Evolutionary conservation across 2,329 filamentous ascomycete genomes (phyloP).

Genomic region (Epichloe sibirici): DNA sequence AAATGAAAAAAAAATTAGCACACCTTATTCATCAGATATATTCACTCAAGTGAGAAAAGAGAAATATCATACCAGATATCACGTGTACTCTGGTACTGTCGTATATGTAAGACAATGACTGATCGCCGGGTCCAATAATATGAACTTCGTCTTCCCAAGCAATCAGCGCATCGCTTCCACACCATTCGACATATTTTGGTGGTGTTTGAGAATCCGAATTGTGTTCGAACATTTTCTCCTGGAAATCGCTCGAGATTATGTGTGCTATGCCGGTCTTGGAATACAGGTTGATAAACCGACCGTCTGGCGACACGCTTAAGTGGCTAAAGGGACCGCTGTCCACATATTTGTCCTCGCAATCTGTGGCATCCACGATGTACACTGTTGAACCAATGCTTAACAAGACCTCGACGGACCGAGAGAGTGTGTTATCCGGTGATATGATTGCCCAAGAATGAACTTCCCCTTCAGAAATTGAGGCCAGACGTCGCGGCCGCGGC

Average conservation of each 20-base stretch:
- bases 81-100: constrained; percentile 83
- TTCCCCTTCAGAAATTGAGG: constrained; percentile 60
- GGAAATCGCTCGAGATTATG: constrained; percentile 91
- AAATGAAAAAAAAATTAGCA: constrained; percentile 5
- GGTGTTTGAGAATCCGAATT: constrained; percentile 75
- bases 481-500: constrained; percentile 74
- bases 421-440: constrained; percentile 76
- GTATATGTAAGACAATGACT: constrained; percentile 71
- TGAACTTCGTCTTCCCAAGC: constrained; percentile 98
- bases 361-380: constrained; percentile 74
- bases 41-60: not conserved
- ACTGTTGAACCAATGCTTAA: constrained; percentile 76
- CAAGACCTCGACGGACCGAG: constrained; percentile 84
- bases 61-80: constrained; percentile 51
- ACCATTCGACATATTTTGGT: constrained; percentile 88
- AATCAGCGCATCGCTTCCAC: constrained; percentile 86
- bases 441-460: constrained; percentile 86
- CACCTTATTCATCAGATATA: not conserved
- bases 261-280: constrained; percentile 75
- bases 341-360: constrained; percentile 81
- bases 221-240: constrained; percentile 83
- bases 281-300: constrained; percentile 78
- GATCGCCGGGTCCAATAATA: constrained; percentile 73
- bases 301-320: constrained; percentile 82
- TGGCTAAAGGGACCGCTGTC: constrained; percentile 89